Conservation (phyloP, 495 filamentous ascomycete species). For the Trichoderma orchidacearum region DNA sequence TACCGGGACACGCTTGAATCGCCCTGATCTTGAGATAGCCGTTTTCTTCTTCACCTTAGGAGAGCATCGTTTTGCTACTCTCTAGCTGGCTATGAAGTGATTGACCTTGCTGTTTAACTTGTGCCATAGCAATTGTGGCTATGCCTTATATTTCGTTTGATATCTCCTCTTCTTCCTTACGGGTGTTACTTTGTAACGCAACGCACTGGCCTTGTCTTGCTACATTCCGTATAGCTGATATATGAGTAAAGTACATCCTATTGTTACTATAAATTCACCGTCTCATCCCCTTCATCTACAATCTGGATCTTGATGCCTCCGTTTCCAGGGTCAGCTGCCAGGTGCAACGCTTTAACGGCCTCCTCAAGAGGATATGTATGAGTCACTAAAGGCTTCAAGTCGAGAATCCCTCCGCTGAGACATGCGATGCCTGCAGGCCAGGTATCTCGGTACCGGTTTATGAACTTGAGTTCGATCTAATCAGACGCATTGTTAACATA, state of each 20-base stretch:
- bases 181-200: too few relatives aligned
- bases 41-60: too few relatives aligned
- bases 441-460: slow-evolving; percentile 49
- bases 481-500: background rate
- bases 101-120: too few relatives aligned
- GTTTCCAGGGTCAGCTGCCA: slow-evolving; percentile 30
- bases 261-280: background rate
- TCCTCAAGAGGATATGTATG: slow-evolving; percentile 42
- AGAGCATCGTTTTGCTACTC: too few relatives aligned
- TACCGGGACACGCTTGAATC: too few relatives aligned
- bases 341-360: slow-evolving; percentile 39
- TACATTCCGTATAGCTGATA: too few relatives aligned
- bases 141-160: too few relatives aligned
- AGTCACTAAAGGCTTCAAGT: slow-evolving; percentile 35
- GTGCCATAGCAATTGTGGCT: too few relatives aligned
- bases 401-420: slow-evolving; percentile 35
- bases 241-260: background rate
- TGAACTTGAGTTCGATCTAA: slow-evolving; percentile 48
- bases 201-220: too few relatives aligned
- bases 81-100: too few relatives aligned
- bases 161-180: too few relatives aligned
- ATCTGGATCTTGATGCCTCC: slow-evolving; percentile 48
- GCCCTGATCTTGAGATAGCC: too few relatives aligned
- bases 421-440: slow-evolving; percentile 43
- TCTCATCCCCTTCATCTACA: slow-evolving; percentile 32